Percentiles rank a stretch among this genome's conserved stretches.
Evolutionary conservation across 495 filamentous ascomycete genomes (phyloP).

Genomic region (Parmelia sp.): DNA sequence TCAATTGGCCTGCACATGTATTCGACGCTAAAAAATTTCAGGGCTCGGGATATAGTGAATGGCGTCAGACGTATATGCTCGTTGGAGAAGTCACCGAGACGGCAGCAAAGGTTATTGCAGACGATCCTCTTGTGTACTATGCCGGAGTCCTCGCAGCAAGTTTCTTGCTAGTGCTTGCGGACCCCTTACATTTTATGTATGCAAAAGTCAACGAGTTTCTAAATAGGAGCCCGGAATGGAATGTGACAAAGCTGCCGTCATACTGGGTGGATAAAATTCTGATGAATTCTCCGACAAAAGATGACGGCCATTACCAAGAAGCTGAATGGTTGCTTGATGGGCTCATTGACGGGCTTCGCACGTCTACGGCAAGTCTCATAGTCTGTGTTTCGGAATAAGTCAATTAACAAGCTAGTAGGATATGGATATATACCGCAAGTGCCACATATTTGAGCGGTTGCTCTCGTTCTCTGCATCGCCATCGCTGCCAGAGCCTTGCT

Average conservation of each 20-base stretch:
- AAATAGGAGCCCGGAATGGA: conserved; percentile 66
- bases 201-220: conserved; percentile 82
- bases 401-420: conserved; percentile 42
- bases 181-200: conserved; percentile 80
- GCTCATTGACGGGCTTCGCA: conserved; percentile 62
- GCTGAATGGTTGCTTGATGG: conserved; percentile 75
- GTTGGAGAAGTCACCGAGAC: conserved; percentile 74
- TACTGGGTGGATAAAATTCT: conserved; percentile 69
- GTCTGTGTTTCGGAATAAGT: not conserved
- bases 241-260: conserved; percentile 62
- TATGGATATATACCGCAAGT: conserved; percentile 73
- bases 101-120: conserved; percentile 46
- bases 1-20: conserved; percentile 3
- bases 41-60: conserved; percentile 66
- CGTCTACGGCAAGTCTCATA: conserved; percentile 40
- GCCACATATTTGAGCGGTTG: conserved; percentile 71
- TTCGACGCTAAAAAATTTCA: conserved; percentile 23
- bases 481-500: conserved; percentile 50
- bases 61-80: conserved; percentile 66
- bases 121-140: conserved; percentile 61
- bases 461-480: conserved; percentile 65
- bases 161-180: conserved; percentile 58
- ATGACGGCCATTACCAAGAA: conserved; percentile 70
- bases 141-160: conserved; percentile 67
- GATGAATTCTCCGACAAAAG: conserved; percentile 59